Evolutionary conservation across 768 basidiomycete genomes (phyloP).

Genomic region (Pholiota conissans): DNA sequence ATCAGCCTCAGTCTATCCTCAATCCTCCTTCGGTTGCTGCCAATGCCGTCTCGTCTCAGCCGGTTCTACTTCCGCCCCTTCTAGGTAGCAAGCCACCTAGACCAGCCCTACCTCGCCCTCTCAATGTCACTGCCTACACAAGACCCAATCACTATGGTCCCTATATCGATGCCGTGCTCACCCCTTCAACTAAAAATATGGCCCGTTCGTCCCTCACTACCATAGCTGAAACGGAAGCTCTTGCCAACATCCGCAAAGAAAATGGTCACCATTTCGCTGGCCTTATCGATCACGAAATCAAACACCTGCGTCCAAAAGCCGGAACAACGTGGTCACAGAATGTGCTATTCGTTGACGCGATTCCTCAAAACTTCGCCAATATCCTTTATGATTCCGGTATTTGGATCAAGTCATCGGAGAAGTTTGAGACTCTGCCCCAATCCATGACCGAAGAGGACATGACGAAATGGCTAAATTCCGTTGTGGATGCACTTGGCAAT

Average conservation of each 20-base stretch:
- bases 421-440: neutral
- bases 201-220: neutral
- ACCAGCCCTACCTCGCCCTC: neutral
- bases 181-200: neutral
- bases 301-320: neutral
- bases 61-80: neutral
- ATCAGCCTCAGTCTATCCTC: neutral
- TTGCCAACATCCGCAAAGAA: neutral
- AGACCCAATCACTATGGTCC: neutral
- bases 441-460: neutral
- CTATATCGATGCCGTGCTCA: neutral
- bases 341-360: neutral
- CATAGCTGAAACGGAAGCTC: neutral
- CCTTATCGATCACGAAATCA: neutral
- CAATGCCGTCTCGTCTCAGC: neutral
- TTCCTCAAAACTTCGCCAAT: neutral
- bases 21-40: neutral
- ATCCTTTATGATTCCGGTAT: neutral
- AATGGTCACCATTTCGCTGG: neutral
- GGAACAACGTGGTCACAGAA: neutral
- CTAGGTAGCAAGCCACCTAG: neutral
- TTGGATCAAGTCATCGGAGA: neutral
- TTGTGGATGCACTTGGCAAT: neutral
- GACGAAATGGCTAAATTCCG: neutral
- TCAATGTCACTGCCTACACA: neutral